These are phyloP conservation scores for Magnolia sinica DNA, from an alignment of 164 flowering plant species.

Conservation along the genomic window DNA sequence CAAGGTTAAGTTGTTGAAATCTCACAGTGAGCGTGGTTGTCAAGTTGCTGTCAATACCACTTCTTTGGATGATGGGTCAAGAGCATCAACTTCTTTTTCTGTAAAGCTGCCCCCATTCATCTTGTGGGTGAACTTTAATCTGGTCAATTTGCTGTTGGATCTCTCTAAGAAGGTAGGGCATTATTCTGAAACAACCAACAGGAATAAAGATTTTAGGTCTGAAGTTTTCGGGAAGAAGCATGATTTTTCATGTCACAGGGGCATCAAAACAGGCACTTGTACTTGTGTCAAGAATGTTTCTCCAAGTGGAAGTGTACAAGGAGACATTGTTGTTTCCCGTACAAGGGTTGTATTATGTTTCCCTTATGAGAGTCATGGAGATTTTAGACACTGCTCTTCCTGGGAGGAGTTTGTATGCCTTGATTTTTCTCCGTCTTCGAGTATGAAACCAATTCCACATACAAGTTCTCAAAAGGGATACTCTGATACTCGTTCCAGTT, in stretches of 20 bases:
- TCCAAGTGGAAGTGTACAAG: constrained; percentile 35
- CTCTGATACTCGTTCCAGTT: constrained; percentile 32
- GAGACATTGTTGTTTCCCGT: constrained; percentile 47
- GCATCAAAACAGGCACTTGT: constrained; percentile 17
- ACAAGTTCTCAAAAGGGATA: constrained; percentile 22
- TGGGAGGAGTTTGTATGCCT: constrained; percentile 69
- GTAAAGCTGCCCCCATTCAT: constrained; percentile 63
- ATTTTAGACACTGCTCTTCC: constrained; percentile 25
- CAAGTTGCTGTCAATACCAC: constrained; percentile 29
- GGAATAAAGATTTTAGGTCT: constrained; percentile 14
- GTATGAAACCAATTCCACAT: constrained; percentile 24
- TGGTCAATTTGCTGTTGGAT: constrained; percentile 39
- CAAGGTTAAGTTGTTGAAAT: constrained; percentile 50
- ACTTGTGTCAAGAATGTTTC: constrained; percentile 19
- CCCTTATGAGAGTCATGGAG: constrained; percentile 40
- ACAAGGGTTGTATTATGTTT: constrained; percentile 74
- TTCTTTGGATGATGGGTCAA: constrained; percentile 23
- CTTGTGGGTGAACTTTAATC: constrained; percentile 63
- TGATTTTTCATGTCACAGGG: constrained; percentile 21
- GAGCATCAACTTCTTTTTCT: constrained; percentile 44
- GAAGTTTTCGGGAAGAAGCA: constrained; percentile 19
- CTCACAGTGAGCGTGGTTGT: constrained; percentile 38
- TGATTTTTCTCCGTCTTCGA: constrained; percentile 48
- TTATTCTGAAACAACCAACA: constrained; percentile 19
- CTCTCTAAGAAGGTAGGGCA: constrained; percentile 37